Conservation (phyloP, 176 grass and related monocot genomes). For the Lolium rigidum region DNA sequence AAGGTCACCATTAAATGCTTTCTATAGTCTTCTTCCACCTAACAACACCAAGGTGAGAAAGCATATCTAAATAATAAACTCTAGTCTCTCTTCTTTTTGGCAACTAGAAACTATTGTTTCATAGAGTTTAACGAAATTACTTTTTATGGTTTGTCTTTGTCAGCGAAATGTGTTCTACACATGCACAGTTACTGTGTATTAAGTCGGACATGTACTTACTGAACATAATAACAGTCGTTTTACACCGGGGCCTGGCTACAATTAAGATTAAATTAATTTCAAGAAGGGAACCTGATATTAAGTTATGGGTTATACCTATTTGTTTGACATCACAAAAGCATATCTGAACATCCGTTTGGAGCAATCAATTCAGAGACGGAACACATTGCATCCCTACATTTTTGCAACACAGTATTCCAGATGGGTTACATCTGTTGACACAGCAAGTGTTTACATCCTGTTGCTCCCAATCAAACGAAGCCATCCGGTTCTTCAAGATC, state of each 20-base stretch:
- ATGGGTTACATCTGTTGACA: neutral
- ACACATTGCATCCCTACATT: neutral
- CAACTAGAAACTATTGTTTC: neutral
- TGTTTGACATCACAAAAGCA: no score
- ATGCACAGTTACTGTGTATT: neutral
- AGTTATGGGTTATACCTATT: neutral
- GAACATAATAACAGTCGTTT: neutral
- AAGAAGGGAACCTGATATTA: neutral
- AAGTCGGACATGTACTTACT: neutral
- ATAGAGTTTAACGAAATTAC: neutral
- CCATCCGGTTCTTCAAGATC: conserved; percentile 7
- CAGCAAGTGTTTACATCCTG: neutral
- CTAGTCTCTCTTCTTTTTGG: no score
- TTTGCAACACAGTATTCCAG: neutral
- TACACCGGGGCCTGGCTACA: neutral
- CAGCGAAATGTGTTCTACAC: neutral
- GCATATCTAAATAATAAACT: neutral
- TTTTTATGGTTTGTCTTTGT: neutral
- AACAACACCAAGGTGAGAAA: neutral
- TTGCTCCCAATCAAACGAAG: neutral
- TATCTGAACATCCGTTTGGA: neutral
- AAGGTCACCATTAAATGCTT: neutral
- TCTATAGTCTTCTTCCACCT: neutral
- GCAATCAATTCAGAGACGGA: neutral
- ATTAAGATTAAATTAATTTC: neutral